Conservation (phyloP, 176 grass and related monocot genomes). For the Phragmites australis region DNA sequence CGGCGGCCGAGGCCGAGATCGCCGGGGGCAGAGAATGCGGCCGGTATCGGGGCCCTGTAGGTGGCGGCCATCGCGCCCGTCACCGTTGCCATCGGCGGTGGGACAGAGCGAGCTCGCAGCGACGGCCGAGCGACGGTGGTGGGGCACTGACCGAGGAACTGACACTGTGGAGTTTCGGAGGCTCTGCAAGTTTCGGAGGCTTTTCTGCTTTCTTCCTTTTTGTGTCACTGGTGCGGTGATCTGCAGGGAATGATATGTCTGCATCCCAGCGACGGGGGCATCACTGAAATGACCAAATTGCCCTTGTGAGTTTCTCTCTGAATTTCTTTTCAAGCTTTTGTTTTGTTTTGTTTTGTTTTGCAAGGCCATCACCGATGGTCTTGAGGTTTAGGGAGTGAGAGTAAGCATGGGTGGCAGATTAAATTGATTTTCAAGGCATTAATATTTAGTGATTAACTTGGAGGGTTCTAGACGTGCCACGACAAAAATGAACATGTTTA, state of each 20-base stretch:
- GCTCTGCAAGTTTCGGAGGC: not conserved
- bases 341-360: not conserved
- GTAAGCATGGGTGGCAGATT: not conserved
- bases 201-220: not conserved
- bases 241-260: not conserved
- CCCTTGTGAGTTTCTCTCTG: not conserved
- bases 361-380: not conserved
- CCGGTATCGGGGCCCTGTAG: constrained; percentile 26
- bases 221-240: not conserved
- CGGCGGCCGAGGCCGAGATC: constrained; percentile 7
- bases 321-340: not conserved
- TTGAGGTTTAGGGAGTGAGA: not conserved
- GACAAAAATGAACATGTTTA: not conserved
- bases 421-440: not conserved
- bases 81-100: constrained; percentile 50
- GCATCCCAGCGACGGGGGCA: not conserved
- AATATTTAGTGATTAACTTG: not conserved
- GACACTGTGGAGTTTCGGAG: constrained; percentile 37
- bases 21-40: not conserved
- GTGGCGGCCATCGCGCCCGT: constrained; percentile 47
- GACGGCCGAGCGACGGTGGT: constrained; percentile 13
- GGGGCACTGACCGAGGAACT: not conserved
- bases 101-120: not conserved
- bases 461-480: not conserved
- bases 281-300: not conserved